Conservation (phyloP, 2,329 filamentous ascomycete species). For the Pestalotiopsis sp. region DNA sequence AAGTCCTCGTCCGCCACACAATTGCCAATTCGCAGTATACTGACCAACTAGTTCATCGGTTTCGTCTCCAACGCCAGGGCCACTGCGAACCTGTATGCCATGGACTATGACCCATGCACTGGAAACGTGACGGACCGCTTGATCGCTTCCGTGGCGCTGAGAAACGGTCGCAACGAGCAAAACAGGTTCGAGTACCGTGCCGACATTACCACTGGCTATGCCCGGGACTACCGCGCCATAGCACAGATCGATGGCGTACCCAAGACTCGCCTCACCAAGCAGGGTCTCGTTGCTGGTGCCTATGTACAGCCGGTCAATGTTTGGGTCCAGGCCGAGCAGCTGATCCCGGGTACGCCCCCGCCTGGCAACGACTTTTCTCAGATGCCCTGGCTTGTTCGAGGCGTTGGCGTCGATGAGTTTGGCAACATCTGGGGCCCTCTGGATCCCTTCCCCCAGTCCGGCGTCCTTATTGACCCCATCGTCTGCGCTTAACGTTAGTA, state of each 20-base stretch:
- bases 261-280: slow-evolving; percentile 33
- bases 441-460: slow-evolving; percentile 39
- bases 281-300: slow-evolving; percentile 35
- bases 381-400: slow-evolving; percentile 36
- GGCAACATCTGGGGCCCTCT: slow-evolving; percentile 40
- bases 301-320: slow-evolving; percentile 38
- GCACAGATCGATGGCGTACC: slow-evolving; percentile 35
- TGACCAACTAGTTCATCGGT: slow-evolving; percentile 30
- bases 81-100: slow-evolving; percentile 35
- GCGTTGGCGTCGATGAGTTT: slow-evolving; percentile 35
- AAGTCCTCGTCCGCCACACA: slow-evolving; percentile 13
- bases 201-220: slow-evolving; percentile 34
- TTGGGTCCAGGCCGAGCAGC: slow-evolving; percentile 40
- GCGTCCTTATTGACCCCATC: slow-evolving; percentile 31
- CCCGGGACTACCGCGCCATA: slow-evolving; percentile 36
- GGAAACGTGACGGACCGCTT: slow-evolving; percentile 35
- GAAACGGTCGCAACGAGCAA: slow-evolving; percentile 33
- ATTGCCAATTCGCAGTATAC: not conserved
- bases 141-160: slow-evolving; percentile 33
- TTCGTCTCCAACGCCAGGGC: slow-evolving; percentile 36
- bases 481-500: slow-evolving; percentile 13
- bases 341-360: slow-evolving; percentile 36
- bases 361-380: slow-evolving; percentile 37
- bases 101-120: slow-evolving; percentile 40
- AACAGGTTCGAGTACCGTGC: slow-evolving; percentile 39